A percentile compares a stretch with the other conserved stretches of the same genome.
phyloP scores from a whole-genome alignment of 805 yeast genomes.

The Yarrowia keelungensis region DNA sequence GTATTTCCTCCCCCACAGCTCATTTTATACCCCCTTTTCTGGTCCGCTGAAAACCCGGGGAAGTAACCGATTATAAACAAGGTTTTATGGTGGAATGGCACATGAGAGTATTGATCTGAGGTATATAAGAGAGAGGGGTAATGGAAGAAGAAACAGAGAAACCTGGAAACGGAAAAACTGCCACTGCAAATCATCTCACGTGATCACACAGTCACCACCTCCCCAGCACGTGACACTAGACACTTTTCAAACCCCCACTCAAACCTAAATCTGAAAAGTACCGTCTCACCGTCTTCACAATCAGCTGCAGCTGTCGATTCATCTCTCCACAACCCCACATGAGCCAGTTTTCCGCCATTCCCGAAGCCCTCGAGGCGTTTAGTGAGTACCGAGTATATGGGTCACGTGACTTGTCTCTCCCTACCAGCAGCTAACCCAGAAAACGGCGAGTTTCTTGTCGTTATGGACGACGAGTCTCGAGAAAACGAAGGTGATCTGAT shows the following conservation, averaged over 20 bases:
- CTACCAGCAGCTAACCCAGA: constrained; percentile 42
- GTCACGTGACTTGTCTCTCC: constrained; percentile 26
- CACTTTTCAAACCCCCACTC: background rate
- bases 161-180: too few relatives aligned
- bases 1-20: too few relatives aligned
- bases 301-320: background rate
- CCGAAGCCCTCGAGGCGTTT: constrained; percentile 76
- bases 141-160: too few relatives aligned
- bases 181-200: too few relatives aligned
- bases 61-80: constrained; percentile 5
- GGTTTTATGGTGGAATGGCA: constrained; percentile 11
- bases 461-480: constrained; percentile 95
- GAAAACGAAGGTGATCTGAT: constrained; percentile 98
- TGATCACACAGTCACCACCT: too few relatives aligned
- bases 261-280: constrained; percentile 28
- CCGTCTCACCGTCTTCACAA: background rate
- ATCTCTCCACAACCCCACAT: constrained; percentile 16
- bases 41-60: too few relatives aligned
- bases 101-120: constrained; percentile 4
- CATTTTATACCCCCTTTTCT: too few relatives aligned
- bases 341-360: constrained; percentile 58
- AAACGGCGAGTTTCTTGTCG: constrained; percentile 84
- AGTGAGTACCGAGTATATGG: constrained; percentile 50
- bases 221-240: too few relatives aligned
- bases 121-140: background rate